These are phyloP conservation scores for Citrus mangshanensis DNA, from an alignment of 345 rosid genomes.

Conservation along the genomic window DNA sequence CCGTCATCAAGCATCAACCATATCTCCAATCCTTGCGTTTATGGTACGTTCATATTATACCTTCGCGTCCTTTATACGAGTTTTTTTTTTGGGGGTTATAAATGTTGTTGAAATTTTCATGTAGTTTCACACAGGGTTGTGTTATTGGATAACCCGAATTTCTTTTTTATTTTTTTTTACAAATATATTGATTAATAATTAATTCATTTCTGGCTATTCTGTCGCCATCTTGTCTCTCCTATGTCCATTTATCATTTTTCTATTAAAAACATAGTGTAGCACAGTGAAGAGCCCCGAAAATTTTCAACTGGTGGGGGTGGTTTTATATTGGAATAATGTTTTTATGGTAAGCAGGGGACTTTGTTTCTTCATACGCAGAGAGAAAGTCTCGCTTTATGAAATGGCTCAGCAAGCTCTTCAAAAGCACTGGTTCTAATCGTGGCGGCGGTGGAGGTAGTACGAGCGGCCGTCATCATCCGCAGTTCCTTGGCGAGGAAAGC, in stretches of 20 bases:
- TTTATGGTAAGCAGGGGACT: conserved; percentile 59
- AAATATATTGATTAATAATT: too few relatives aligned
- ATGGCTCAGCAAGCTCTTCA: conserved; percentile 91
- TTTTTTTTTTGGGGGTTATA: too few relatives aligned
- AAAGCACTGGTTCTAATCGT: conserved; percentile 39
- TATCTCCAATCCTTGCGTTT: conserved; percentile 74
- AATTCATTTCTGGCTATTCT: too few relatives aligned
- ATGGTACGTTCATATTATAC: conserved; percentile 41
- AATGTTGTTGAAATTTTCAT: too few relatives aligned
- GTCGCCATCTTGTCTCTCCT: too few relatives aligned
- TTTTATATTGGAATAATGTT: conserved; percentile 13
- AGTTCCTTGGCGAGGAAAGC: conserved; percentile 76
- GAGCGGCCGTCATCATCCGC: conserved; percentile 47
- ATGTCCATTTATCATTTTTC: too few relatives aligned
- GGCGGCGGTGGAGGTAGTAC: conserved; percentile 17
- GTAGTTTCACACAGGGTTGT: too few relatives aligned
- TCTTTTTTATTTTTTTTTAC: too few relatives aligned
- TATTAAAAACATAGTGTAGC: too few relatives aligned
- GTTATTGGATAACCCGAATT: too few relatives aligned
- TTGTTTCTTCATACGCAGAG: conserved; percentile 66
- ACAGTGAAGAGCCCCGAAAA: too few relatives aligned
- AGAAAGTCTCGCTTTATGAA: conserved; percentile 81
- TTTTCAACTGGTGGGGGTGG: background rate
- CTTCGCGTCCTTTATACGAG: background rate
- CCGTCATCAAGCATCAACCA: conserved; percentile 52